Evolutionary conservation across 2,329 filamentous ascomycete species (phyloP).

Genomic region (Epichloe uncinata): DNA sequence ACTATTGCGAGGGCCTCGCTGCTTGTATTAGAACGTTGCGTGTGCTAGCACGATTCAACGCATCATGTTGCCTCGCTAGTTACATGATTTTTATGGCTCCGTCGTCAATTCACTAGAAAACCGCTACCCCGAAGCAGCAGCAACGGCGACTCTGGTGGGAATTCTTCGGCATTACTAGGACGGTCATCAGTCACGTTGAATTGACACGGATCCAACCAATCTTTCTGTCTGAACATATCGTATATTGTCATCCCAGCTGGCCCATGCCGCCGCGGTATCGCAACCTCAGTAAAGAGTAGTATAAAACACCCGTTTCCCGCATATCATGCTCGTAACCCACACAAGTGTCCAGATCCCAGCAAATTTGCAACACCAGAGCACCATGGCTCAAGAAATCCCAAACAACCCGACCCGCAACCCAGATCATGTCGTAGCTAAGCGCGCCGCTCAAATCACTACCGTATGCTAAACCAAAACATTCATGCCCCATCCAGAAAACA

Average conservation of each 20-base stretch:
- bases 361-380: conserved; percentile 23
- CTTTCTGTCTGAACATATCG: conserved; percentile 16
- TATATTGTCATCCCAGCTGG: conserved; percentile 25
- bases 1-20: too few species aligned
- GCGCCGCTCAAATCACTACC: conserved; percentile 15
- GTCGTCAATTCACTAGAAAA: neutral
- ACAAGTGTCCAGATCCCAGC: conserved; percentile 14
- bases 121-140: too few species aligned
- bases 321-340: conserved; percentile 18
- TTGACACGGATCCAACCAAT: too few species aligned
- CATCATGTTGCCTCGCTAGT: neutral
- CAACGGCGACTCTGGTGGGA: too few species aligned
- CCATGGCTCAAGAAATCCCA: conserved; percentile 19
- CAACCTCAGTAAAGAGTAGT: conserved; percentile 12
- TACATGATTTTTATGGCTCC: neutral
- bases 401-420: conserved; percentile 18
- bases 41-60: too few species aligned
- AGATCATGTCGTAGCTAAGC: conserved; percentile 19
- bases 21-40: too few species aligned
- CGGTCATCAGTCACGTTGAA: too few species aligned
- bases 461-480: conserved; percentile 14
- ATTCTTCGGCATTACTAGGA: too few species aligned
- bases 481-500: conserved; percentile 10
- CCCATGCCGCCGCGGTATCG: conserved; percentile 17
- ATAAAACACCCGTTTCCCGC: conserved; percentile 18